Evolutionary conservation across 495 filamentous ascomycete genomes (phyloP).

Genomic region (Podospora sp.): DNA sequence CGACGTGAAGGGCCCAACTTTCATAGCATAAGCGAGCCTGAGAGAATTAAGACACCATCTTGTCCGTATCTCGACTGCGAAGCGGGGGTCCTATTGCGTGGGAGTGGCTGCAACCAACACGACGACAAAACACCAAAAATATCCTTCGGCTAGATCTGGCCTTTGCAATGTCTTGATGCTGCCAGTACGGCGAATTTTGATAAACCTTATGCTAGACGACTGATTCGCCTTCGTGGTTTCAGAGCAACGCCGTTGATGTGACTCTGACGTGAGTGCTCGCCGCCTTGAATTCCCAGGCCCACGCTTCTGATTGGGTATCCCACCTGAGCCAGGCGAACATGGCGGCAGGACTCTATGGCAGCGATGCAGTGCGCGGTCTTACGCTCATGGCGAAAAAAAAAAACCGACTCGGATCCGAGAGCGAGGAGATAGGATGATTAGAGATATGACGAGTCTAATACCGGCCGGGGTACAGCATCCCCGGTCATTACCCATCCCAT

Average conservation of each 20-base stretch:
- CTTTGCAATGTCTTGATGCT: neutral
- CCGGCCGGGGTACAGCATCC: neutral
- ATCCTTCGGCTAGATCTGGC: slow-evolving; percentile 3
- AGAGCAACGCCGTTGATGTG: slow-evolving; percentile 10
- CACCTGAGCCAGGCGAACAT: neutral
- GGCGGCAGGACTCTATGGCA: neutral
- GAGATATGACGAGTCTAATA: neutral
- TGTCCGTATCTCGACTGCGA: neutral
- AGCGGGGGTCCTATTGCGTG: neutral
- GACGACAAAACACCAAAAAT: neutral
- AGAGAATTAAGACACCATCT: slow-evolving; percentile 3
- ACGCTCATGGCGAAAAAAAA: neutral
- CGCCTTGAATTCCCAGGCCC: neutral
- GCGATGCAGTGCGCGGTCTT: neutral
- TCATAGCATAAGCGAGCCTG: neutral
- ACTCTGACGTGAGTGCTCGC: slow-evolving; percentile 19
- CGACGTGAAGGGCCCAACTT: neutral
- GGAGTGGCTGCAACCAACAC: neutral
- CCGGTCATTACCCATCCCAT: neutral
- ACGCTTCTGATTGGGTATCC: slow-evolving; percentile 2
- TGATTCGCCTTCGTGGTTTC: slow-evolving; percentile 18
- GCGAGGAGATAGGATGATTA: neutral
- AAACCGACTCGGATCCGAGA: neutral
- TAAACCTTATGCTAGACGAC: neutral
- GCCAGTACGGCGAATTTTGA: neutral